Evolutionary conservation across 176 grass and related monocot species (phyloP), one percentile per base, ranked within the genome.

Genomic region (Oryza glumipatula): DNA sequence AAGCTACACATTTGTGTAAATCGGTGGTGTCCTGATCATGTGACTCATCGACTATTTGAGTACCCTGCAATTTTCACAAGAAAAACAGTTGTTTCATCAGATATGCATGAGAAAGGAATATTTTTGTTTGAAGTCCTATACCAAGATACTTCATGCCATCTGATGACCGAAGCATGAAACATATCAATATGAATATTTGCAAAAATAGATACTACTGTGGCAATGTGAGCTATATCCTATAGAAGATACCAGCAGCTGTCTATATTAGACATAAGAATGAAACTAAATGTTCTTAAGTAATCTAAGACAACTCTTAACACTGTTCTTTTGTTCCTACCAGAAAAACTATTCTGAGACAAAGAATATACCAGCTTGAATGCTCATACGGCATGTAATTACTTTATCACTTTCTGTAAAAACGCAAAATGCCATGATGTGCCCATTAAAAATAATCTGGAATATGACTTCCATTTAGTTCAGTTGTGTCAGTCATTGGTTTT

Each of bases 1-100:
- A 91, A 77, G 92, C 46, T 78, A 97, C 7, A 38, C 95, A 97
- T 84, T 97, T 97, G 81, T 97, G 90, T 21, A 97, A 85, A 82
- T 97, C 95, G 17, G 90, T 97, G 24, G 95, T 97, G 66, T 97
- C 92, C 82, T 97, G 95, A 79, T 97, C 90, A 78, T 94, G 67
- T 26, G 92, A 94, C 80, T 91, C 88, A 81, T 97, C 90, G 46
- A 89, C 86, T 86, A 97, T 77, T 67, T 73, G 63, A 33, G 88
- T 85, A n/a, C 86, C 90, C 95, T 97, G 84, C 5, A 86, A 47
- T 86, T 73, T 72, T 79, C 43, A 79, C 8, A 51, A 51, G 21
- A 86, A 72, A 52, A 30, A 72, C 8, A 65, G 79, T 36, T 72
- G 60, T 52, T 67, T 76, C 39, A 76, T 21, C 21, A 68, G 72